Conservation (phyloP, 2,329 filamentous ascomycete species). For the Elsinoe arachidis region DNA sequence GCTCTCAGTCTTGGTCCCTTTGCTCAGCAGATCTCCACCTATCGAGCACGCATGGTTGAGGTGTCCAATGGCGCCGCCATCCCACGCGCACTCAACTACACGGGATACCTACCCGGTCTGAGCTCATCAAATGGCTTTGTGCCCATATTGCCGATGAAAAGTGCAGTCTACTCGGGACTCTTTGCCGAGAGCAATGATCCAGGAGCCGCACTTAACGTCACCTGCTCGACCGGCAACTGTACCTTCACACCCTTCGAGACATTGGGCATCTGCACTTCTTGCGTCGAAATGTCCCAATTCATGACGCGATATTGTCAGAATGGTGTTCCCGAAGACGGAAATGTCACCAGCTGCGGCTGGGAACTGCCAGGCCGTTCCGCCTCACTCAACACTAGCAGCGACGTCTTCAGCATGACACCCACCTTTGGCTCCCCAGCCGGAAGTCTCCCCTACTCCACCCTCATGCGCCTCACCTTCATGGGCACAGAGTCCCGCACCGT, state of each 20-base stretch:
- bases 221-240: constrained; percentile 29
- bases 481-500: constrained; percentile 14
- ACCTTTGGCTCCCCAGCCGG: constrained; percentile 12
- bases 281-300: constrained; percentile 12
- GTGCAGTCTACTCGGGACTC: constrained; percentile 27
- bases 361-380: constrained; percentile 10
- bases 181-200: constrained; percentile 18
- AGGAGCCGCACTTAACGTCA: constrained; percentile 18
- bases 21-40: constrained; percentile 12
- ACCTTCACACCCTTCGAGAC: constrained; percentile 26
- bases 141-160: constrained; percentile 20
- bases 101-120: constrained; percentile 12
- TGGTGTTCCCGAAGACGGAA: constrained; percentile 1
- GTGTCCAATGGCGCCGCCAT: constrained; percentile 3
- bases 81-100: constrained; percentile 15
- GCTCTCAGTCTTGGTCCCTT: constrained; percentile 11
- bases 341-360: constrained; percentile 14
- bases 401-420: constrained; percentile 17
- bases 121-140: constrained; percentile 15
- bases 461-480: constrained; percentile 15
- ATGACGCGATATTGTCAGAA: constrained; percentile 13
- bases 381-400: constrained; percentile 13
- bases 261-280: constrained; percentile 23
- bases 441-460: constrained; percentile 14
- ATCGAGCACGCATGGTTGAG: constrained; percentile 11